Evolutionary conservation across 2,329 filamentous ascomycete species (phyloP).

Genomic region (Colletotrichum limetticola): DNA sequence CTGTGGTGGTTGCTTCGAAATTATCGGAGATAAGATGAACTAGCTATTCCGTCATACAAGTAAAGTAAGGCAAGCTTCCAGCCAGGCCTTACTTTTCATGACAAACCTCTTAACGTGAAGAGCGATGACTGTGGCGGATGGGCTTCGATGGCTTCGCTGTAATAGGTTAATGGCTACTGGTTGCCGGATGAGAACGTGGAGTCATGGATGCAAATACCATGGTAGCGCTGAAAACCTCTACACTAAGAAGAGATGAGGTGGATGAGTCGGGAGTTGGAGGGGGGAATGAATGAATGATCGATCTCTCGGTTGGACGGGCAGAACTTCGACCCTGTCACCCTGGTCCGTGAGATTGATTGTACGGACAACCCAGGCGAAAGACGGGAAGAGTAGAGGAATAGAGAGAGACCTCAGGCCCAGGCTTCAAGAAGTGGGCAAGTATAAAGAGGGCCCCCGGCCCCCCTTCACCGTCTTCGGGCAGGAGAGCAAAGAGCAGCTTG

Average conservation of each 20-base stretch:
- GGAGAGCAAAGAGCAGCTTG: conserved; percentile 2
- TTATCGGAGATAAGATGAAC: neutral
- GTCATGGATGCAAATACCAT: conserved; percentile 16
- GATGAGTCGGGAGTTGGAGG: conserved; percentile 18
- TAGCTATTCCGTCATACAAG: conserved; percentile 12
- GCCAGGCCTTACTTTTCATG: neutral
- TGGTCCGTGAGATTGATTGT: conserved; percentile 29
- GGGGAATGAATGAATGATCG: neutral
- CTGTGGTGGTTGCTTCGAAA: neutral
- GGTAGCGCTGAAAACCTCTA: conserved; percentile 5
- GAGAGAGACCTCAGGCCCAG: conserved; percentile 9
- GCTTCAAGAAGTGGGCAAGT: conserved; percentile 27
- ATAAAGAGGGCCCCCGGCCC: conserved; percentile 30
- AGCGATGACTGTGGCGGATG: neutral
- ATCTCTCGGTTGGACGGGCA: neutral
- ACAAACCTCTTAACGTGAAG: neutral
- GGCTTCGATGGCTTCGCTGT: conserved; percentile 10
- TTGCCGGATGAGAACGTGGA: conserved; percentile 8
- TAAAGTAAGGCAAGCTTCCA: no score
- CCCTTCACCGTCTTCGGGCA: conserved; percentile 31
- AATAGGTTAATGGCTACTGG: neutral
- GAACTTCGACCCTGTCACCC: conserved; percentile 3
- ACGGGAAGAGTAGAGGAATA: conserved; percentile 7
- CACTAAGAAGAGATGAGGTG: neutral
- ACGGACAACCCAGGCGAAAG: conserved; percentile 33